Percentiles rank a stretch among this genome's conserved stretches.
These are phyloP conservation scores for Diplodia mutila DNA, from an alignment of 2,329 filamentous ascomycete genomes.

Conservation along the genomic window DNA sequence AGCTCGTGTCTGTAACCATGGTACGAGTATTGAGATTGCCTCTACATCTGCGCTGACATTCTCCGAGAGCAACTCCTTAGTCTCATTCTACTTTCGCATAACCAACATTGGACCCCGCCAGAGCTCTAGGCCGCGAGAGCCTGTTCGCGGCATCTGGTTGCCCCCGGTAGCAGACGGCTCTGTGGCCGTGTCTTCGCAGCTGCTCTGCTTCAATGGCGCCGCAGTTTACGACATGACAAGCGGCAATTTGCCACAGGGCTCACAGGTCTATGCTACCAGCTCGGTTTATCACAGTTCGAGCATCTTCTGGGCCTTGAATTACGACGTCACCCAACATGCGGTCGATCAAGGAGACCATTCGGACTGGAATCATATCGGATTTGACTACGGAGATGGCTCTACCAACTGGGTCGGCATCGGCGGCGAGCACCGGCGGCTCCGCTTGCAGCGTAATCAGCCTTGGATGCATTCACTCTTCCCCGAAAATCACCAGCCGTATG, in stretches of 20 bases:
- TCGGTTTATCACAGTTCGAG: conserved; percentile 9
- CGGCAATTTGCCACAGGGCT: background rate
- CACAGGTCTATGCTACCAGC: background rate
- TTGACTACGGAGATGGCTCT: background rate
- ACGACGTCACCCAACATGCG: background rate
- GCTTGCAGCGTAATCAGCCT: background rate
- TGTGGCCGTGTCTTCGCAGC: background rate
- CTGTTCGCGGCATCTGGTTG: background rate
- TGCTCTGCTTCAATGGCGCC: conserved; percentile 8
- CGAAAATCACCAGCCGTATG: conserved; percentile 5
- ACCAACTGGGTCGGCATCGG: conserved; percentile 8
- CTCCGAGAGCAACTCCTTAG: background rate
- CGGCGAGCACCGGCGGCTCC: background rate
- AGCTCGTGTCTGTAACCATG: background rate
- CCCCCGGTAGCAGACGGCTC: background rate
- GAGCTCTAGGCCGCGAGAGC: background rate
- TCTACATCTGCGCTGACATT: background rate
- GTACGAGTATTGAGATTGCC: background rate
- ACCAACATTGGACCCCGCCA: background rate
- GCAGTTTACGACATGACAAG: background rate
- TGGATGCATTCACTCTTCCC: conserved; percentile 15
- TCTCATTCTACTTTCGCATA: conserved; percentile 7
- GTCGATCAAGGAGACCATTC: background rate
- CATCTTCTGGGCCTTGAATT: conserved; percentile 20
- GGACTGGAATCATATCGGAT: conserved; percentile 15